Percentiles rank a stretch among this genome's conserved stretches.
These are phyloP conservation scores for Lactifluus echinatus DNA, from an alignment of 768 basidiomycete genomes.

Conservation along the genomic window DNA sequence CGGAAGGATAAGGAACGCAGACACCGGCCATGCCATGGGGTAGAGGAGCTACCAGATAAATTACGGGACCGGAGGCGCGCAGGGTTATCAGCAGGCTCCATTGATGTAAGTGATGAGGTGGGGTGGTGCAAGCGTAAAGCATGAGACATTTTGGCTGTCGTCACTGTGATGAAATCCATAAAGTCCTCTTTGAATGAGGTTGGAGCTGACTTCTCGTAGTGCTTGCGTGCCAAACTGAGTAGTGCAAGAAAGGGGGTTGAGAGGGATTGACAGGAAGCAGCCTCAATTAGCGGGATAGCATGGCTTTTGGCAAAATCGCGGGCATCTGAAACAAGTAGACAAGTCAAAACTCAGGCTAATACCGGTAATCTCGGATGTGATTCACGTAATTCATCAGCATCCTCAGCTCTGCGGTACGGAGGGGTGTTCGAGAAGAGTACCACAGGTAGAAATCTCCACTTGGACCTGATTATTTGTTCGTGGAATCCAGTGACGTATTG, in stretches of 20 bases:
- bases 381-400: background rate
- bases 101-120: background rate
- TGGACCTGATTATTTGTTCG: slow-evolving; percentile 8
- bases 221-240: slow-evolving; percentile 1
- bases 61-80: background rate
- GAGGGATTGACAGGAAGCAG: background rate
- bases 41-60: background rate
- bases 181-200: background rate
- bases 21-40: background rate
- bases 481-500: slow-evolving; percentile 1
- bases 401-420: background rate
- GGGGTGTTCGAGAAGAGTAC: slow-evolving; percentile 9
- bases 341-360: background rate
- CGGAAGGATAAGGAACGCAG: background rate
- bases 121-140: background rate
- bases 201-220: background rate
- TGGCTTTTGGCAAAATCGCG: slow-evolving; percentile 1
- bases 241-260: slow-evolving; percentile 1
- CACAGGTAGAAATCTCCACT: slow-evolving; percentile 9
- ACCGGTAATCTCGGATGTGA: background rate
- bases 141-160: slow-evolving; percentile 9
- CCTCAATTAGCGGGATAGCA: slow-evolving; percentile 5
- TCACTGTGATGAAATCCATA: slow-evolving; percentile 11
- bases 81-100: background rate
- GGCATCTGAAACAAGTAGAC: background rate